Percentiles rank a stretch among this genome's conserved stretches.
These are phyloP conservation scores for Plantago ovata DNA, from an alignment of 257 asterid genomes.

Conservation along the genomic window DNA sequence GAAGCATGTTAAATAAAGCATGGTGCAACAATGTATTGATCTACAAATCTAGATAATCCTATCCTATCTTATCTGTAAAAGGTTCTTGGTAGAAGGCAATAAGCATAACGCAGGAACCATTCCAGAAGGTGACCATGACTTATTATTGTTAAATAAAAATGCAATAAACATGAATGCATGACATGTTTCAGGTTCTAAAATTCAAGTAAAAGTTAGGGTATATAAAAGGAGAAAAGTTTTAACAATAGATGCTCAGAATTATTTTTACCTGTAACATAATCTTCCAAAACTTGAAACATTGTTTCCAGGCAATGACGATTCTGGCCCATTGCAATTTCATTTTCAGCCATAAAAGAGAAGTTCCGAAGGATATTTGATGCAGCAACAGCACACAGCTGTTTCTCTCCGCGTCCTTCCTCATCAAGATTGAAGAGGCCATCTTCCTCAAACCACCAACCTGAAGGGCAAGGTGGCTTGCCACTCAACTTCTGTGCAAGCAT, in stretches of 20 bases:
- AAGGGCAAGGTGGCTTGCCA: constrained; percentile 48
- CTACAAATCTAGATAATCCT: not conserved
- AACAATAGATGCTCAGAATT: not conserved
- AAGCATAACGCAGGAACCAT: not conserved
- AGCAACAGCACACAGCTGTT: constrained; percentile 90
- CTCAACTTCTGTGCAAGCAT: constrained; percentile 46
- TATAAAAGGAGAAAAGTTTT: not conserved
- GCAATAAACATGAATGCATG: too few relatives aligned
- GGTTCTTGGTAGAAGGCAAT: not conserved
- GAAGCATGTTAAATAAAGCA: constrained; percentile 17
- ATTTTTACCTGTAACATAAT: constrained; percentile 73
- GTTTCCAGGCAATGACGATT: constrained; percentile 93
- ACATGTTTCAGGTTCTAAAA: constrained; percentile 1
- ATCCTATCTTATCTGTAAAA: not conserved
- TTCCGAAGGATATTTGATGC: constrained; percentile 90
- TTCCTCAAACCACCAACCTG: constrained; percentile 97
- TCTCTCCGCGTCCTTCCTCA: constrained; percentile 89
- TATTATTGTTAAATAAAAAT: too few relatives aligned
- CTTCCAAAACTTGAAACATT: constrained; percentile 84
- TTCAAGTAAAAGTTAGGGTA: not conserved
- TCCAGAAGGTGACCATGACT: too few relatives aligned
- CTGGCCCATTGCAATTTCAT: constrained; percentile 94
- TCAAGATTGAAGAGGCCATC: constrained; percentile 91
- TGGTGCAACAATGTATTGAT: not conserved
- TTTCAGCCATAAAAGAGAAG: constrained; percentile 97